These are phyloP conservation scores for Parafenestella ontariensis DNA, from an alignment of 2,329 filamentous ascomycete species.

Conservation along the genomic window DNA sequence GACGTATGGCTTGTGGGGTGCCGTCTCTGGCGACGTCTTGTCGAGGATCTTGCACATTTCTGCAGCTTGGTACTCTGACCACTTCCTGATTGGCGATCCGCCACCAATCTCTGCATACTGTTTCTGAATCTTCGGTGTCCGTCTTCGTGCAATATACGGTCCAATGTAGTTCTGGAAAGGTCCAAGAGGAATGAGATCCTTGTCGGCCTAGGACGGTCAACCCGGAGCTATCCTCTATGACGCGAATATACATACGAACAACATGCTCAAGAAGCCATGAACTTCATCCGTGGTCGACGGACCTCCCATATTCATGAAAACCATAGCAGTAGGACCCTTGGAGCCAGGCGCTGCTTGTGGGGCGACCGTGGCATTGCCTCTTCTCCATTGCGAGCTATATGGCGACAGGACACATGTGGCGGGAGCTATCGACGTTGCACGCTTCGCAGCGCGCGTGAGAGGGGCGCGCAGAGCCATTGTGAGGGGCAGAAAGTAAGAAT, in stretches of 20 bases:
- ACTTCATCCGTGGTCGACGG: conserved; percentile 90
- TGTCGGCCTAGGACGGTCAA: conserved; percentile 72
- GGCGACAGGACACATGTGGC: conserved; percentile 37
- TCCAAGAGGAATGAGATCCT: conserved; percentile 93
- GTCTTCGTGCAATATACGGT: conserved; percentile 80
- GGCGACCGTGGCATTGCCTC: conserved; percentile 64
- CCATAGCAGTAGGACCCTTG: conserved; percentile 92
- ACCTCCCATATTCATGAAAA: conserved; percentile 99
- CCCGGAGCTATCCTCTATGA: conserved; percentile 1
- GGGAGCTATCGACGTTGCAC: conserved; percentile 36
- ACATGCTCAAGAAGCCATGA: conserved; percentile 82
- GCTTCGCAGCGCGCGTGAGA: conserved; percentile 41
- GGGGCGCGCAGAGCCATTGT: conserved; percentile 51
- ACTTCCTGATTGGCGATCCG: conserved; percentile 96
- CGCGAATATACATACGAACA: conserved; percentile 73
- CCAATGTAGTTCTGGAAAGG: conserved; percentile 90
- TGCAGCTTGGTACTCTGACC: conserved; percentile 91
- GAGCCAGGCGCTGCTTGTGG: conserved; percentile 71
- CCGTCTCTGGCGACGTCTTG: conserved; percentile 86
- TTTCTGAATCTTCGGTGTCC: conserved; percentile 95
- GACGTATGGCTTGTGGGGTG: conserved; percentile 96
- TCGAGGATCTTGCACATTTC: conserved; percentile 99
- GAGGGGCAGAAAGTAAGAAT: conserved; percentile 8
- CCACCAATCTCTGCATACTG: conserved; percentile 96
- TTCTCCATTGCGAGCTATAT: conserved; percentile 45